A percentile compares a stretch with the other conserved stretches of the same genome.
These are phyloP conservation scores for Arthrobotrys musiformis DNA, from an alignment of 2,329 filamentous ascomycete species.

Conservation along the genomic window DNA sequence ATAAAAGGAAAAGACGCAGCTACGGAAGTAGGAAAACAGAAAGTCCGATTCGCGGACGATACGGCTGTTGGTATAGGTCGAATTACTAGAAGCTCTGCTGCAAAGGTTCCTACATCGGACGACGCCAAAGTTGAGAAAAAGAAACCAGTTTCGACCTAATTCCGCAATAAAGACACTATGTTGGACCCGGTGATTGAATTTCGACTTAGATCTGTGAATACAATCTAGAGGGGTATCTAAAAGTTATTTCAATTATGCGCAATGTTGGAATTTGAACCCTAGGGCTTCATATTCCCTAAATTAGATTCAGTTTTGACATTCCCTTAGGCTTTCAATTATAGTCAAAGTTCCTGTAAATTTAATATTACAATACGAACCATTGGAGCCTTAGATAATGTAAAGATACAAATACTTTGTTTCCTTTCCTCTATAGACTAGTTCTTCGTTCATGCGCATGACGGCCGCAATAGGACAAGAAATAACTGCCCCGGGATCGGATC, in stretches of 20 bases:
- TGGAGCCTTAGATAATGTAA: too few species aligned
- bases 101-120: not conserved
- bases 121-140: not conserved
- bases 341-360: not conserved
- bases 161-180: not conserved
- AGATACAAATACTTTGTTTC: not conserved
- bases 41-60: not conserved
- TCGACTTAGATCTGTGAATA: not conserved
- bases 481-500: not conserved
- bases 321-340: not conserved
- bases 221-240: not conserved
- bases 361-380: not conserved
- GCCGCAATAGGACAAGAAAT: not conserved
- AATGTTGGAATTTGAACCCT: not conserved
- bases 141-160: not conserved
- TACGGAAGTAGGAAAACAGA: not conserved
- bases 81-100: constrained; percentile 4
- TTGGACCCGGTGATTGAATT: not conserved
- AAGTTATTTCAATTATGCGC: not conserved
- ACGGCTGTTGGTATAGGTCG: not conserved
- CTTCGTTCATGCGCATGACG: not conserved
- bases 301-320: not conserved
- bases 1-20: not conserved
- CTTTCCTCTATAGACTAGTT: not conserved
- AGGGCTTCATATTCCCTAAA: not conserved